Conservation (phyloP, 495 filamentous ascomycete species). For the Immersiella caudata region DNA sequence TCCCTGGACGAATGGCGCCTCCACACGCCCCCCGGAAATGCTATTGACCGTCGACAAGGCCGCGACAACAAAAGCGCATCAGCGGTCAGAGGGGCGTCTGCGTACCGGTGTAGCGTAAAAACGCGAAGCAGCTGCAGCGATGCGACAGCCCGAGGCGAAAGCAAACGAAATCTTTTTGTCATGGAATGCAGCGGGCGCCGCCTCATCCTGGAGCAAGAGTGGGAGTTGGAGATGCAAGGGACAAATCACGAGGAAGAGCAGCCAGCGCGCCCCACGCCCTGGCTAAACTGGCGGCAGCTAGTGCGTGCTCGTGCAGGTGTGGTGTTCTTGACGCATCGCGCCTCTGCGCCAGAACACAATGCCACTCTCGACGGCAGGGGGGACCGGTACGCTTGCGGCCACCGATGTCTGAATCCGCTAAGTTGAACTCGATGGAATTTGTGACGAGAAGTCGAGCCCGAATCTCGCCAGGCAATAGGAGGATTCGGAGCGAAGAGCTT, state of each 20-base stretch:
- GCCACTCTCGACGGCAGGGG: background rate
- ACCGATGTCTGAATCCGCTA: background rate
- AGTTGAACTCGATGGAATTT: background rate
- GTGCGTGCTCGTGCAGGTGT: constrained; percentile 26
- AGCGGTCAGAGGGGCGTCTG: background rate
- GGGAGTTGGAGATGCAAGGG: constrained; percentile 39
- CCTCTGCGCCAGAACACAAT: background rate
- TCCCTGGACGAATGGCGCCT: background rate
- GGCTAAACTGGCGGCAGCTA: constrained; percentile 25
- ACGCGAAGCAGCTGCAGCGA: constrained; percentile 2
- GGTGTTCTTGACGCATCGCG: constrained; percentile 30
- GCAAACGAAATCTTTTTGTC: constrained; percentile 40
- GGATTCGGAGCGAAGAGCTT: background rate
- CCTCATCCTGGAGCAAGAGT: constrained; percentile 34
- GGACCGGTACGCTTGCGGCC: background rate
- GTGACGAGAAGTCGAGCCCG: background rate
- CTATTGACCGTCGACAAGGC: background rate
- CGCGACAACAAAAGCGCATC: background rate
- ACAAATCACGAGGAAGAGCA: constrained; percentile 40
- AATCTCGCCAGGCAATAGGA: background rate
- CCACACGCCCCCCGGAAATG: background rate
- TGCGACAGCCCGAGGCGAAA: constrained; percentile 12
- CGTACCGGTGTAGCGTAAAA: background rate
- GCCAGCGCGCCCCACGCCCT: constrained; percentile 35
- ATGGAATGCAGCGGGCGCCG: constrained; percentile 35